These are phyloP conservation scores for Hypoxylon sp. DNA, from an alignment of 2,329 filamentous ascomycete species.

Conservation along the genomic window DNA sequence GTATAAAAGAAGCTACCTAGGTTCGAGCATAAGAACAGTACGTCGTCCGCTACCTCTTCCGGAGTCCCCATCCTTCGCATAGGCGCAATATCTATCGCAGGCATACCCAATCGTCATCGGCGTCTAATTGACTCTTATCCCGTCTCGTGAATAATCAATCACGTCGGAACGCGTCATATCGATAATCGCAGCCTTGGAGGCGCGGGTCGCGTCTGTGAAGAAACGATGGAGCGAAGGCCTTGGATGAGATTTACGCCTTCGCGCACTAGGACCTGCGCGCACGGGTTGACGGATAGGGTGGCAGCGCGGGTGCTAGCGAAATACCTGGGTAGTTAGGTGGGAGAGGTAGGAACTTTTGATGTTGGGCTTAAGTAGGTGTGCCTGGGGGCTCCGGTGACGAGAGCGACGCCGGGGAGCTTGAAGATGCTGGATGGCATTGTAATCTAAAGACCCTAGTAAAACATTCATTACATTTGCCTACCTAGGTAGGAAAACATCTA, in stretches of 20 bases:
- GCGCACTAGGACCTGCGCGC: constrained; percentile 49
- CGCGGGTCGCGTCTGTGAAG: constrained; percentile 60
- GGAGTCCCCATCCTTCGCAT: constrained; percentile 64
- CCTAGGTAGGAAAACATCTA: background rate
- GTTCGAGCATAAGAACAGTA: constrained; percentile 62
- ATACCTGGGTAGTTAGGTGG: no score
- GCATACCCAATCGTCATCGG: constrained; percentile 58
- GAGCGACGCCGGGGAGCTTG: constrained; percentile 58
- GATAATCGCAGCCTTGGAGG: constrained; percentile 69
- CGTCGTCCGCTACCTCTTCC: constrained; percentile 62
- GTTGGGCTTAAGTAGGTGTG: constrained; percentile 53
- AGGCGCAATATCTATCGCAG: constrained; percentile 59
- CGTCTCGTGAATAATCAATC: constrained; percentile 64
- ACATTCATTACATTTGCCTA: background rate
- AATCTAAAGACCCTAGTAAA: background rate
- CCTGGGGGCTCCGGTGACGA: constrained; percentile 62
- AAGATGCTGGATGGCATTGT: constrained; percentile 39
- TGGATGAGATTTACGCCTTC: constrained; percentile 62
- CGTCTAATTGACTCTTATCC: constrained; percentile 57
- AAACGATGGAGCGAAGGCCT: constrained; percentile 59
- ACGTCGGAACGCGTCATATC: constrained; percentile 68
- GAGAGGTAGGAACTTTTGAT: no score
- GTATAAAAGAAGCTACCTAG: constrained; percentile 64
- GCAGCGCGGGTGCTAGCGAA: constrained; percentile 53
- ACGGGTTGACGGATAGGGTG: constrained; percentile 51